Base-by-base conservation (phyloP, 176 grass and related monocot species). In the Aegilops sharonensis region DNA sequence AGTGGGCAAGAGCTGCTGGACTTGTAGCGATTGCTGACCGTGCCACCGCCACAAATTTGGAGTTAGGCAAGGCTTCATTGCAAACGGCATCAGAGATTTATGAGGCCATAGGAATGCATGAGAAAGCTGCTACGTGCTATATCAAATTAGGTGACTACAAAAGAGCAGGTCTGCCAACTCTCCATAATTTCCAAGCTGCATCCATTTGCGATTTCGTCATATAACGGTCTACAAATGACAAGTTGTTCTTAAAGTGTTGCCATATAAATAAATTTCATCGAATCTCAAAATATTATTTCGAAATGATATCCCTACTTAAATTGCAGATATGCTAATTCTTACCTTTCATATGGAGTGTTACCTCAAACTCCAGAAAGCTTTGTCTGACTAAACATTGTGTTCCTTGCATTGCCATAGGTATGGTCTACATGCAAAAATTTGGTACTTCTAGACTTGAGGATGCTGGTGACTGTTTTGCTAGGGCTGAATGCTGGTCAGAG, bases 1-100 rank as follows among this genome's bases (percentile, higher is more conserved):
- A 91, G 34, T 90, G 93, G 91, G 91, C 95, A 45, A 92, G 78
- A 89, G 95, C 95, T 47, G 89, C 95, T 20, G 95, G 95, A n/a
- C 95, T 97, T 68, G 29, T 91, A 59, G 79, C 82, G 21, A 86
- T 48, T 39, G 92, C 91, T 71, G 95, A 97, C 7, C 91, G 47
- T 52, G 36, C 88, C 23, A 93, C 85, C 71, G 68, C 83, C 18
- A 76, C 75, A 66, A 91, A 97, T 78, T 84, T 34, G 15, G 84
- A 86, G 13, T 87, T 88, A 87, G 89, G 86, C 8, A 45, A 81
- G 17, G 78, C 82, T 76, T 79, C 77, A 5, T 61, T 98, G 25
- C 80, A 75, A 29, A 91, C 91, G 27, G 95, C 93, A 61, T 94
- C 89, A 29, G 93, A 98, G 43, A 86, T 95, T 32, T 98, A 92